Conservation (phyloP, 208 protist species). For the Leishmania turanica region DNA sequence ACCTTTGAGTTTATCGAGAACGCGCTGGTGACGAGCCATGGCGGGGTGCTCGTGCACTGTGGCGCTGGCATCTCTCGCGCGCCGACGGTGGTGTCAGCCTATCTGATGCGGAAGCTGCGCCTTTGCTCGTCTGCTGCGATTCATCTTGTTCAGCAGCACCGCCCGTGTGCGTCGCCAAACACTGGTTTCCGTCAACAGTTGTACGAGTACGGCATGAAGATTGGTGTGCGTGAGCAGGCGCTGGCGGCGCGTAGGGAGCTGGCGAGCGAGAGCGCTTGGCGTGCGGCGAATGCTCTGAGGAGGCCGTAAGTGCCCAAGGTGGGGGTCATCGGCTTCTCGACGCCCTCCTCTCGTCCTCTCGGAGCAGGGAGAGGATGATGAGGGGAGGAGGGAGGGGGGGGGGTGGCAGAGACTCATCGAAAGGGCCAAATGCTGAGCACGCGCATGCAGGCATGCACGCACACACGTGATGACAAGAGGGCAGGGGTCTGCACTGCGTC, state of each 20-base stretch:
- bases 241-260: background rate
- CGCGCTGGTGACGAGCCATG: constrained; percentile 44
- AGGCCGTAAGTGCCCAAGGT: background rate
- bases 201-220: constrained; percentile 34
- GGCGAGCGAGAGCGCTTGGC: background rate
- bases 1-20: constrained; percentile 83
- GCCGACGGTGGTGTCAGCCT: constrained; percentile 70
- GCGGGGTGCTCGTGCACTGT: constrained; percentile 80
- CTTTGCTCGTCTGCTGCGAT: constrained; percentile 55
- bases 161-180: constrained; percentile 69
- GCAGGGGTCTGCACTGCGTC: background rate
- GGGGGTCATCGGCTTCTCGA: background rate
- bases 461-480: background rate
- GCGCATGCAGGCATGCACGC: background rate
- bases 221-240: constrained; percentile 20
- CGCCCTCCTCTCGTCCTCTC: background rate
- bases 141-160: constrained; percentile 45
- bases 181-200: constrained; percentile 68
- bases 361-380: background rate
- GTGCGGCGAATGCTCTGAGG: background rate
- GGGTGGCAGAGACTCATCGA: background rate
- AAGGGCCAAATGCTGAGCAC: background rate
- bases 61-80: constrained; percentile 85
- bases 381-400: background rate
- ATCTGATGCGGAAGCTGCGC: constrained; percentile 75